Conservation (phyloP, 2,329 filamentous ascomycete genomes). For the Xylariales sp. region DNA sequence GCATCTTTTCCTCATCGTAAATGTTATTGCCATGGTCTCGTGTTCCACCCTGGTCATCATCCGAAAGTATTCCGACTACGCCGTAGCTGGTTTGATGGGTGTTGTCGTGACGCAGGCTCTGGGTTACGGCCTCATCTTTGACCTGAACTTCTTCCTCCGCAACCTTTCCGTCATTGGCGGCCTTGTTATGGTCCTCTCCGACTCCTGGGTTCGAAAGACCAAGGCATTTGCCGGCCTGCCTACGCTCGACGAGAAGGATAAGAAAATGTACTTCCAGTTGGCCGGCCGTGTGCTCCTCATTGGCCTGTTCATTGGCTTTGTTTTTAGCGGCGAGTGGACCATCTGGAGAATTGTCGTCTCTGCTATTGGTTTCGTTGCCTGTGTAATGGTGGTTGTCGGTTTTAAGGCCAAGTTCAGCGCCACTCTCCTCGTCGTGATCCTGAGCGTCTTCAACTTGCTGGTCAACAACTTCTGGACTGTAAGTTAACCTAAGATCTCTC, state of each 20-base stretch:
- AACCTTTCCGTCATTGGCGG: conserved; percentile 98
- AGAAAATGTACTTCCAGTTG: conserved; percentile 99
- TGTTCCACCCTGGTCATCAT: conserved; percentile 90
- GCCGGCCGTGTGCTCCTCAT: conserved; percentile 95
- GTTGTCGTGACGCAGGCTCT: conserved; percentile 95
- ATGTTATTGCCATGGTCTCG: conserved; percentile 86
- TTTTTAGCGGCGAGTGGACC: conserved; percentile 94
- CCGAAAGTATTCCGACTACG: conserved; percentile 92
- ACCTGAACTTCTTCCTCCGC: conserved; percentile 99
- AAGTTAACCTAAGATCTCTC: conserved; percentile 56
- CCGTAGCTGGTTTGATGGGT: conserved; percentile 86
- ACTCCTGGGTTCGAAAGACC: conserved; percentile 97
- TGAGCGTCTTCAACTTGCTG: conserved; percentile 95
- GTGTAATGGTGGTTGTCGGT: conserved; percentile 97
- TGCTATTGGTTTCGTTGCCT: conserved; percentile 86
- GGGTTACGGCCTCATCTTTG: conserved; percentile 97
- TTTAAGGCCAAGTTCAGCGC: conserved; percentile 99
- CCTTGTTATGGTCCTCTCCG: conserved; percentile 96
- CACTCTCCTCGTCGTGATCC: conserved; percentile 90
- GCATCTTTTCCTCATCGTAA: conserved; percentile 90
- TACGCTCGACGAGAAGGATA: conserved; percentile 96
- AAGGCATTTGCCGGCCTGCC: conserved; percentile 96
- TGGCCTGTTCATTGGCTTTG: conserved; percentile 96
- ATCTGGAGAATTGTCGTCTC: conserved; percentile 89
- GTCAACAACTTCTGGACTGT: conserved; percentile 99